Evolutionary conservation across 345 rosid genomes (phyloP).

Genomic region (Populus nigra): DNA sequence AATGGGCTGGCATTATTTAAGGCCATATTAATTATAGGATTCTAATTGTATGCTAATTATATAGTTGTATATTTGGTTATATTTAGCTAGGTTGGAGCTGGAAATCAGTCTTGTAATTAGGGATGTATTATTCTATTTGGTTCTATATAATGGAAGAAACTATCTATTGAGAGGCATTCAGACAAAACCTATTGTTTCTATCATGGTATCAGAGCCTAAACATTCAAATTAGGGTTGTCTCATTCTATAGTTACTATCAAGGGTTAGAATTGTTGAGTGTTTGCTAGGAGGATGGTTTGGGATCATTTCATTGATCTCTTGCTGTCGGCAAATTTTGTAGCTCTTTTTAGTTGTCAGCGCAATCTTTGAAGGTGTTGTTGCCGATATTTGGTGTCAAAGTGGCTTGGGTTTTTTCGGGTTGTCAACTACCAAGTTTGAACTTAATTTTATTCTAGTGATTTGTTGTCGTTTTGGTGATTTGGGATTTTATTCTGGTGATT

Average conservation of each 20-base stretch:
- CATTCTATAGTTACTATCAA: too few species aligned
- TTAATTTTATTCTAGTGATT: background rate
- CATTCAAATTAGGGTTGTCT: too few species aligned
- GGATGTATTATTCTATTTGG: too few species aligned
- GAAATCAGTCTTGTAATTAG: background rate
- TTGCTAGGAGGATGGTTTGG: background rate
- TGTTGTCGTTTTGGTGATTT: background rate
- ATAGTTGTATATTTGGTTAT: background rate
- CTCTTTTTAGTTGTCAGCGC: background rate
- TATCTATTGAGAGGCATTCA: too few species aligned
- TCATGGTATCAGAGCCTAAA: too few species aligned
- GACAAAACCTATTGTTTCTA: too few species aligned
- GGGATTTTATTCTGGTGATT: background rate
- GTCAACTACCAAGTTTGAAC: background rate
- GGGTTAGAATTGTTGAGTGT: background rate
- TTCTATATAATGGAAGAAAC: too few species aligned
- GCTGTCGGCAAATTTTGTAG: background rate
- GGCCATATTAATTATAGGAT: background rate
- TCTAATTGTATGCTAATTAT: background rate
- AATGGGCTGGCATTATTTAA: background rate
- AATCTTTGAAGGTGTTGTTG: background rate
- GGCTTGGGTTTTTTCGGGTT: background rate
- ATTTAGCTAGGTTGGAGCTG: background rate
- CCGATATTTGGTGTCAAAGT: background rate
- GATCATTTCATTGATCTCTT: background rate